Evolutionary conservation across 1,284 basidiomycete species (phyloP).

Genomic region (Bondarzewia mesenterica): DNA sequence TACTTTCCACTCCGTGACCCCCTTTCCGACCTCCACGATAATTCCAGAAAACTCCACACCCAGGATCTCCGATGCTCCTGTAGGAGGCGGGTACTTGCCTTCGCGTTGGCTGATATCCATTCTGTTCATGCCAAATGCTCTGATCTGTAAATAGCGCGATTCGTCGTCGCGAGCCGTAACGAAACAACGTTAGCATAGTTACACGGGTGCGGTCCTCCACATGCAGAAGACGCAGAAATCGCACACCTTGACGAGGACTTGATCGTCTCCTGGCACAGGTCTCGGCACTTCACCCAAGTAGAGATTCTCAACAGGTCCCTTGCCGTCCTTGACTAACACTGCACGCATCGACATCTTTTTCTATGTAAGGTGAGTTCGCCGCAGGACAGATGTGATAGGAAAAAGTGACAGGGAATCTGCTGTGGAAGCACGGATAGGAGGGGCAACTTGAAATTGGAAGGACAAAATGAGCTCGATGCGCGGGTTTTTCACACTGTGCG

Average conservation of each 20-base stretch:
- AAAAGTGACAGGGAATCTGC: too few species aligned
- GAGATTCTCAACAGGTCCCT: conserved; percentile 72
- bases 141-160: conserved; percentile 38
- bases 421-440: too few species aligned
- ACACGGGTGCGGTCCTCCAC: too few species aligned
- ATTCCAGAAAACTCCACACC: conserved; percentile 89
- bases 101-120: conserved; percentile 81
- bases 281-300: conserved; percentile 70
- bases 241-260: conserved; percentile 73
- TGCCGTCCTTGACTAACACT: conserved; percentile 73
- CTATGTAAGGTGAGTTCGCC: too few species aligned
- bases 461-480: too few species aligned
- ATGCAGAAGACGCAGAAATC: too few species aligned
- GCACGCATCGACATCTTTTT: conserved; percentile 58
- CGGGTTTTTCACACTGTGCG: too few species aligned
- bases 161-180: too few species aligned
- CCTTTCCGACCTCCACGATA: conserved; percentile 52
- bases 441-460: too few species aligned
- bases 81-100: conserved; percentile 74
- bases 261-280: conserved; percentile 44
- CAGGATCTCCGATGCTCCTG: conserved; percentile 70
- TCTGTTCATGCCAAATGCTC: conserved; percentile 81
- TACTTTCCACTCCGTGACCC: conserved; percentile 50
- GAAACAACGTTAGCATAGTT: too few species aligned
- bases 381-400: too few species aligned